Base-by-base conservation (phyloP, 2,329 filamentous ascomycete species). In the Colletotrichum scovillei region DNA sequence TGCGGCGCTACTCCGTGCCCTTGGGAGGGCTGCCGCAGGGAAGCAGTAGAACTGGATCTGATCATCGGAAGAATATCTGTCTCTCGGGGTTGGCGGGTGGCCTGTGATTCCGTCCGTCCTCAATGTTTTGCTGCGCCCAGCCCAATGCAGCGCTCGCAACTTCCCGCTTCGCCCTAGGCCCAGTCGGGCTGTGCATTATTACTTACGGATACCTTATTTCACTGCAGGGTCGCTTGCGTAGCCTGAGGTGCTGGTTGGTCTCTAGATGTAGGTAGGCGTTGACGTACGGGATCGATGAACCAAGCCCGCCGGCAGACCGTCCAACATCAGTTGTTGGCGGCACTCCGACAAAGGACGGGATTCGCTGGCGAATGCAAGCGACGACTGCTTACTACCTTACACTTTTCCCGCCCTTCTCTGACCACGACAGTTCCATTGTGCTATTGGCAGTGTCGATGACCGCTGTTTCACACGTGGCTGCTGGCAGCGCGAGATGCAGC, bases 31-130 rank as follows among this genome's bases (percentile, higher is more conserved):
- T 19, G 38, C 38, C 16, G 38, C 16, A 42, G 14, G 38, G 38
- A 19, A 68, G 19, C 38, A 68, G 9, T 28, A 63, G 60, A 55
- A 55, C 30, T 22, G 52, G 42, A 32, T 56, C 66, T 59, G 53
- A 60, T 69, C 53, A 62, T 68, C 69, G 70, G 70, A 69, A 57
- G 64, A 57, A 72, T 46, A 58, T 22, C 58, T 46, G 30, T 52
- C 52, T 72, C 42, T 69, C 57, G 49, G 69, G 64, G 49, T 68
- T 30, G 58, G 55, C 30, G 5, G 58, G 35, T 53, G 58, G 59
- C 53, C 59, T 69, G 66, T 73, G 55, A 55, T 57, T 56, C 67
- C 28, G 26, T 52, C 55, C 22, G 42, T 49, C 7, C 19, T 22
- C 8, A 22, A 22, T 49, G 42, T 9, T 70, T 22, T 66, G 55